Evolutionary conservation across 2,329 filamentous ascomycete species (phyloP), one percentile per base, ranked within the genome.

Genomic region (Scedosporium apiospermum): DNA sequence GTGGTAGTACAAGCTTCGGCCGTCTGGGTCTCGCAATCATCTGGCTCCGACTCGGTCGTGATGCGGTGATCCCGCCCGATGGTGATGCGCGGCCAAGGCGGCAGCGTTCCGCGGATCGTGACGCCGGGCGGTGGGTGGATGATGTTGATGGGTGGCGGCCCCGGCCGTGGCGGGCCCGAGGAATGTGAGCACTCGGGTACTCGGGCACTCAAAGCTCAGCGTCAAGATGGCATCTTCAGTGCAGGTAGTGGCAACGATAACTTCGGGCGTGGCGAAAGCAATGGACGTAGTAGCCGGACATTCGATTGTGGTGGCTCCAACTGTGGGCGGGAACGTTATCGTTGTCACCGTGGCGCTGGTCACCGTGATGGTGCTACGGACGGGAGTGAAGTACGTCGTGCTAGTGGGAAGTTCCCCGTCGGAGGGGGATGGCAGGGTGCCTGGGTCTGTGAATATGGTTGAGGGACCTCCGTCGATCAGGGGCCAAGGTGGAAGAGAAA

Each of bases 401-500:
- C 27, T 30, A 7, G 27, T 30, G 27, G 27, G 27, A 30, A 30
- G 27, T 30, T 30, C 27, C 27, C 27, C 27, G 27, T 30, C 27
- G 27, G 27, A 6, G 7, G 53, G 18, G n/a, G 63, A 42, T 1
- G 63, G 63, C 18, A 60, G n/a, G 5, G 41, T 63, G 12, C 44
- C 60, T 14, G 62, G 64, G 4, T 64, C 65, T 6, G 46, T 62
- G 21, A 27, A 53, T 3, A 10, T 14, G 12, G n/a, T 12, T n/a
- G 44, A 44, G 5, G 59, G 63, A 3, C 63, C 65, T 0, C 58
- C 49, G 27, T 60, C 58, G 10, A 69, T 62, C 21, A 58, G 61
- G 2, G 67, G 67, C 67, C 67, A 69, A 2, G 67, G 67, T 3
- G 67, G 68, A 4, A 68, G 64, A 3, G 64, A 27, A 14, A 68